phyloP scores from a whole-genome alignment of 495 filamentous ascomycete species.

The Apiosordaria backusii region DNA sequence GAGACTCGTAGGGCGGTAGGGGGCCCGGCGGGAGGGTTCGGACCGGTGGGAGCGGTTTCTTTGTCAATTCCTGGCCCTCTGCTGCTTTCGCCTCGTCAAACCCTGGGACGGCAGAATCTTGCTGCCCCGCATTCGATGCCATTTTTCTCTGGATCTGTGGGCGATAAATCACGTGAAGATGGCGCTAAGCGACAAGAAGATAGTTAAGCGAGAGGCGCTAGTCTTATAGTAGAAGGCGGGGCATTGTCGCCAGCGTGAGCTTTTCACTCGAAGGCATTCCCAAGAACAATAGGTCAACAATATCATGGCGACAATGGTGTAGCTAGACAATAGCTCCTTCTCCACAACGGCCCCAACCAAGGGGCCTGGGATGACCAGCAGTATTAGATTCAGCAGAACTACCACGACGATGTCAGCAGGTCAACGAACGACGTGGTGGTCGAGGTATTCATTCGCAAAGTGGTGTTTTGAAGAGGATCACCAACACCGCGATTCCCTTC shows the following conservation, averaged over 20 bases:
- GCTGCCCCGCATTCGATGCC: constrained; percentile 31
- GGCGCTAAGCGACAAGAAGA: constrained; percentile 12
- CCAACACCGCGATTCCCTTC: not conserved
- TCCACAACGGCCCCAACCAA: not conserved
- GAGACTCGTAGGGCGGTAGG: constrained; percentile 19
- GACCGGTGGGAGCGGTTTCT: constrained; percentile 23
- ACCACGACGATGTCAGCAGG: not conserved
- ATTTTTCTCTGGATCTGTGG: constrained; percentile 31
- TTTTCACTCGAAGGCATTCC: not conserved
- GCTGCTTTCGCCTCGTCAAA: constrained; percentile 16
- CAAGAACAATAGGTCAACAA: too few species aligned
- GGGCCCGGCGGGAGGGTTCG: constrained; percentile 18
- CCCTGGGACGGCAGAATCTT: constrained; percentile 23
- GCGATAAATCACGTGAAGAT: constrained; percentile 24
- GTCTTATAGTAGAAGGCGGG: constrained; percentile 14
- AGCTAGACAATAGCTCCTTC: not conserved
- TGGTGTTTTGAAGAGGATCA: not conserved
- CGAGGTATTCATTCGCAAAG: not conserved
- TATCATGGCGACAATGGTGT: not conserved
- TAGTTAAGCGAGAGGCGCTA: constrained; percentile 15
- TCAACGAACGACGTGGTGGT: not conserved
- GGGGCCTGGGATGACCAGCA: not conserved
- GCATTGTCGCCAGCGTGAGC: not conserved
- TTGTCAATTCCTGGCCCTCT: constrained; percentile 18
- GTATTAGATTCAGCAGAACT: not conserved